These are phyloP conservation scores for Phytophthora constricta DNA, from an alignment of 352 stramenopile species.

Conservation along the genomic window DNA sequence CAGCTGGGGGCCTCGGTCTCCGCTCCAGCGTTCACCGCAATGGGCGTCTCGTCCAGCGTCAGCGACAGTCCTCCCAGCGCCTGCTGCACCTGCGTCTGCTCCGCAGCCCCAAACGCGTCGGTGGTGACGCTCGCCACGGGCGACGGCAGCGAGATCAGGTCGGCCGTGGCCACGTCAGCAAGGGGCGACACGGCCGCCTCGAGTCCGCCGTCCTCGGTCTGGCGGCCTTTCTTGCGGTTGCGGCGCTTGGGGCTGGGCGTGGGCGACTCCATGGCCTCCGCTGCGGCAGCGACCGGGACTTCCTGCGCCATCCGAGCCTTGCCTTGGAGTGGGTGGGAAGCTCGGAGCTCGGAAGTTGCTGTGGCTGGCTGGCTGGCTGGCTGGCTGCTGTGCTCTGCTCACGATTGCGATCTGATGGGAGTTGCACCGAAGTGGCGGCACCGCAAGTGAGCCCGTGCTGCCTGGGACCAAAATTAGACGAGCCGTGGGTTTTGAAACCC, in stretches of 20 bases:
- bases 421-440: conserved; percentile 6
- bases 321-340: too few species aligned
- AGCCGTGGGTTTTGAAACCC: neutral
- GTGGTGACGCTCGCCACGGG: conserved; percentile 33
- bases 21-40: neutral
- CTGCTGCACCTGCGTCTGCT: conserved; percentile 15
- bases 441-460: neutral
- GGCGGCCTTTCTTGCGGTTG: conserved; percentile 33
- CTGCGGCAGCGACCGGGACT: neutral
- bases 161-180: conserved; percentile 21
- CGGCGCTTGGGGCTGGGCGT: conserved; percentile 24
- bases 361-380: neutral
- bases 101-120: conserved; percentile 22
- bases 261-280: conserved; percentile 25
- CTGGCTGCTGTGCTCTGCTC: neutral
- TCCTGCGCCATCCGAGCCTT: conserved; percentile 30
- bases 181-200: conserved; percentile 2
- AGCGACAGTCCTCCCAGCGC: conserved; percentile 23
- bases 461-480: neutral
- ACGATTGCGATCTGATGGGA: conserved; percentile 1
- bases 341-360: too few species aligned
- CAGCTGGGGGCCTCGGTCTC: conserved; percentile 1
- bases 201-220: conserved; percentile 8
- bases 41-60: neutral
- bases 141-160: conserved; percentile 54